phyloP scores from a whole-genome alignment of 1,284 basidiomycete species.

The Tremellales sp. region DNA sequence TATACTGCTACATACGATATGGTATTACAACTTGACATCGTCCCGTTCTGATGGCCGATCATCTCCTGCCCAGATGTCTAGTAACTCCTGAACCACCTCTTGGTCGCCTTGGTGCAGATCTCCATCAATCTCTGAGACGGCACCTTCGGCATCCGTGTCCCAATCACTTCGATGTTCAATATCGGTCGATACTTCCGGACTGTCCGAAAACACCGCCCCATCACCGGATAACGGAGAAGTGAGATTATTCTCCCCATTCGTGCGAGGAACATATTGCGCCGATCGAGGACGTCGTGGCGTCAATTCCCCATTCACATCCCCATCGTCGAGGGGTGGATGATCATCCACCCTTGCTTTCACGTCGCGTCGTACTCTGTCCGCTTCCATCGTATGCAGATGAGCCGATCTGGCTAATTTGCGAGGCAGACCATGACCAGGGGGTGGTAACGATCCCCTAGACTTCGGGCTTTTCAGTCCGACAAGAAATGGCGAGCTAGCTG shows the following conservation, averaged over 20 bases:
- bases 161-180: conserved; percentile 12
- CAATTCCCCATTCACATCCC: neutral
- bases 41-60: no score
- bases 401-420: conserved; percentile 28
- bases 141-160: conserved; percentile 14
- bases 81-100: no score
- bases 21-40: neutral
- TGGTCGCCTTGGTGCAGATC: neutral
- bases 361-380: conserved; percentile 9
- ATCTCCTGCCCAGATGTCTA: no score
- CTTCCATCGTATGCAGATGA: conserved; percentile 40
- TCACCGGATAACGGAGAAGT: neutral
- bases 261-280: no score
- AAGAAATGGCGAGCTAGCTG: neutral
- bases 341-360: neutral
- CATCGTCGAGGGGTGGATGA: neutral
- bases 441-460: no score
- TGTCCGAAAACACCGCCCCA: neutral
- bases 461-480: neutral
- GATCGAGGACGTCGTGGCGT: neutral
- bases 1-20: neutral
- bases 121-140: conserved; percentile 12
- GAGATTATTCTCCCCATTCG: no score
- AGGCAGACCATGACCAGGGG: neutral
- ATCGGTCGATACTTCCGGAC: neutral